Evolutionary conservation across 1,284 basidiomycete species (phyloP).

Genomic region (Ceratobasidium sp.): DNA sequence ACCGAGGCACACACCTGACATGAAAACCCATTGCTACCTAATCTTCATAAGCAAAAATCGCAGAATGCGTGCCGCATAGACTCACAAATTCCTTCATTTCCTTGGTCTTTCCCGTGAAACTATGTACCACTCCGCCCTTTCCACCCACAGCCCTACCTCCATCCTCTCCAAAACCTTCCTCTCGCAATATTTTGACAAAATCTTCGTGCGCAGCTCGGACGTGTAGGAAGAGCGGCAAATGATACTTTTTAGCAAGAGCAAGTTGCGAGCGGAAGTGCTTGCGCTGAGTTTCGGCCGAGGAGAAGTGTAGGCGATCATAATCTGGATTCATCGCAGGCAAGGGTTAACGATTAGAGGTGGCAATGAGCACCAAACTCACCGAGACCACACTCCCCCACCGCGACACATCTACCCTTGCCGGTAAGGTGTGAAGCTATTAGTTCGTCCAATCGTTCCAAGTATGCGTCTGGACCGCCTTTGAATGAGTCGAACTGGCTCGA

Average conservation of each 20-base stretch:
- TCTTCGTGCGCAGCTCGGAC: conserved; percentile 81
- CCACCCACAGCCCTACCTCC: conserved; percentile 67
- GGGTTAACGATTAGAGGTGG: conserved; percentile 6
- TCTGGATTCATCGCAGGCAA: conserved; percentile 61
- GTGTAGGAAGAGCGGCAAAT: conserved; percentile 87
- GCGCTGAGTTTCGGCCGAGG: conserved; percentile 71
- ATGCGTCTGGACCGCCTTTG: conserved; percentile 69
- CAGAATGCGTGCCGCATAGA: conserved; percentile 50
- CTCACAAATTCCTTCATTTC: conserved; percentile 79
- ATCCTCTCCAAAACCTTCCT: conserved; percentile 71
- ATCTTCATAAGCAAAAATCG: conserved; percentile 15
- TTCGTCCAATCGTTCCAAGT: conserved; percentile 69
- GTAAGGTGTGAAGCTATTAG: conserved; percentile 67
- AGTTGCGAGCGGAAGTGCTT: conserved; percentile 79
- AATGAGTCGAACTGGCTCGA: conserved; percentile 76
- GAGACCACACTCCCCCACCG: conserved; percentile 88
- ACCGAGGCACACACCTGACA: conserved; percentile 59
- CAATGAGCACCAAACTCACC: conserved; percentile 59
- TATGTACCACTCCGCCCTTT: conserved; percentile 84
- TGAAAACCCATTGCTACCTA: conserved; percentile 79
- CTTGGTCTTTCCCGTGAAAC: conserved; percentile 78
- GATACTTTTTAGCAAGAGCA: conserved; percentile 73
- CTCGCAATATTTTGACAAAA: conserved; percentile 72
- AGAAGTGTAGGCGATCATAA: conserved; percentile 84
- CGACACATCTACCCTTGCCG: conserved; percentile 71